Base-by-base conservation (phyloP, 2,329 filamentous ascomycete genomes). In the Colletotrichum truncatum region DNA sequence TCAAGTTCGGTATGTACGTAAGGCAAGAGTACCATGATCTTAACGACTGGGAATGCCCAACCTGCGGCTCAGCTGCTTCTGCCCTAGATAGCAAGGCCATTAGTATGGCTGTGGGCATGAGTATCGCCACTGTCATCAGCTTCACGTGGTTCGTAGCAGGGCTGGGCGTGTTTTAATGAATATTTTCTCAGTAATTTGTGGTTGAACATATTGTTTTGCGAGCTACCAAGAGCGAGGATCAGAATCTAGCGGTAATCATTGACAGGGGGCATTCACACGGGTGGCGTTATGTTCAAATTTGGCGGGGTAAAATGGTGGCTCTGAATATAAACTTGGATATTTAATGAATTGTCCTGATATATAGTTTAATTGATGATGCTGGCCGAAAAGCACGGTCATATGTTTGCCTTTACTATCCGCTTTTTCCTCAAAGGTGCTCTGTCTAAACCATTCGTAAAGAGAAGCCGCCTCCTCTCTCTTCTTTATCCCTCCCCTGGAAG, bases 391-490 rank as follows among this genome's bases (percentile, higher is more conserved):
- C 12, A 51, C 23, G 48, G 53, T 25, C 32, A 45, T 62, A 45
- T 61, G 9, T 46, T 11, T 55, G n/a, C n/a, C 30, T 25, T 26
- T 26, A n/a, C 30, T 25, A 14, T 14, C 25, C 12, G 3, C 18
- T 11, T 9, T 10, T 11, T 9, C 46, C n/a, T n/a, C n/a, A n/a
- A n/a, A n/a, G n/a, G n/a, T 23, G n/a, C n/a, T 14, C 10, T 18
- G 6, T 34, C 69, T 60, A 82, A 10, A 79, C 83, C 80, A 94
- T 86, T 39, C 91, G 86, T 68, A 94, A 76, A 11, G 83, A 85
- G 78, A 88, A 92, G 8, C 89, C 88, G 32, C 87, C 90, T 4
- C 90, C 89, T 54, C 82, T 82, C 74, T 90, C 88, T 73, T 91
- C 89, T 68, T 82, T 85, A 56, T 90, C 85, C 32, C 89, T 84